These are phyloP conservation scores for Clitocybe nebularis DNA, from an alignment of 1,284 basidiomycete genomes.

Conservation along the genomic window DNA sequence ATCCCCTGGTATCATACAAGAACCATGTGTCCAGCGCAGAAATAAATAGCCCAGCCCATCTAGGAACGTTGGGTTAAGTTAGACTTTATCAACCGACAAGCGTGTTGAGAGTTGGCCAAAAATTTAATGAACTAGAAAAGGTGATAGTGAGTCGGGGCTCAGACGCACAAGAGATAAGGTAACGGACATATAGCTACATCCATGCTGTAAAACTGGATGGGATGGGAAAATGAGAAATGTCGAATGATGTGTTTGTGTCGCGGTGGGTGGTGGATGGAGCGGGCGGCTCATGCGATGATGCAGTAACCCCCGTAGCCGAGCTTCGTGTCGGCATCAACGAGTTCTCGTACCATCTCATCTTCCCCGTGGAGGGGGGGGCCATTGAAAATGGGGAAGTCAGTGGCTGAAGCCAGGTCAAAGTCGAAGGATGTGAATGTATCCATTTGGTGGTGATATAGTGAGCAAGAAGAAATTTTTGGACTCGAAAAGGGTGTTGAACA, in stretches of 20 bases:
- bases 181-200: too few species aligned
- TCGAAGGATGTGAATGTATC: conserved; percentile 11
- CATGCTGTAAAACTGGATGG: too few species aligned
- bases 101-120: too few species aligned
- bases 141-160: too few species aligned
- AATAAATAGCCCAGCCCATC: not conserved
- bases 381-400: not conserved
- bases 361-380: not conserved
- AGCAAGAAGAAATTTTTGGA: too few species aligned
- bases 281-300: conserved; percentile 6
- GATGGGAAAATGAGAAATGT: too few species aligned
- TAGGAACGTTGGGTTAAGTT: not conserved
- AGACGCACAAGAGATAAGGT: too few species aligned
- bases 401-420: conserved; percentile 1
- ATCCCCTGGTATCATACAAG: not conserved
- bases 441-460: conserved; percentile 5
- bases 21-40: not conserved
- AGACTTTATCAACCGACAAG: not conserved
- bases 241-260: not conserved
- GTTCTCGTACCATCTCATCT: conserved; percentile 11
- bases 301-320: conserved; percentile 12
- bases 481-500: too few species aligned
- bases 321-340: conserved; percentile 9
- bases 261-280: not conserved
- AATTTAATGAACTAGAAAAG: too few species aligned